Evolutionary conservation across 257 asterid species (phyloP).

Genomic region (Paraleonurus japonicus): DNA sequence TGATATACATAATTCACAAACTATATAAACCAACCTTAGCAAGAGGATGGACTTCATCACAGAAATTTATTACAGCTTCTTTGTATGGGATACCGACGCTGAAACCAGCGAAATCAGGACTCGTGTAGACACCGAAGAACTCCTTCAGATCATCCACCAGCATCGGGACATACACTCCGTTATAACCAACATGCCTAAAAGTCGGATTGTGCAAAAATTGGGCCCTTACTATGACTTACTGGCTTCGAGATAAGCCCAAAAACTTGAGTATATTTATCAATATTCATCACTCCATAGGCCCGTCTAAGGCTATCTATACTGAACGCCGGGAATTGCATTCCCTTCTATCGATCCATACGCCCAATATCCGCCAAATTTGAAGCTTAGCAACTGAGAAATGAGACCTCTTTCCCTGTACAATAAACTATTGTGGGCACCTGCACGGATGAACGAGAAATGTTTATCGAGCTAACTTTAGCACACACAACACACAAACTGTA

Average conservation of each 20-base stretch:
- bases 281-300: constrained; percentile 42
- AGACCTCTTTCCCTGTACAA: constrained; percentile 66
- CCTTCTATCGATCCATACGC: constrained; percentile 58
- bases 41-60: constrained; percentile 68
- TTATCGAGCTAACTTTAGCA: background rate
- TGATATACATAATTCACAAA: background rate
- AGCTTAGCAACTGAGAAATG: constrained; percentile 55
- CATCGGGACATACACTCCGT: constrained; percentile 69
- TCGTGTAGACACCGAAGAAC: constrained; percentile 51
- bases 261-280: constrained; percentile 46
- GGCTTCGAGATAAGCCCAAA: constrained; percentile 71
- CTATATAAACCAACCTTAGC: constrained; percentile 46
- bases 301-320: constrained; percentile 45
- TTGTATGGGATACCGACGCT: constrained; percentile 75
- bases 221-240: constrained; percentile 72
- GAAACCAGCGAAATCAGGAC: constrained; percentile 55
- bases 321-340: constrained; percentile 46
- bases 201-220: constrained; percentile 69
- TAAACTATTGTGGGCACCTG: constrained; percentile 62
- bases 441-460: constrained; percentile 1
- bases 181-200: constrained; percentile 47
- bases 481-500: background rate
- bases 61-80: constrained; percentile 55
- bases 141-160: constrained; percentile 63
- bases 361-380: constrained; percentile 49